Conservation (phyloP, 345 rosid species). For the Mercurialis annua region DNA sequence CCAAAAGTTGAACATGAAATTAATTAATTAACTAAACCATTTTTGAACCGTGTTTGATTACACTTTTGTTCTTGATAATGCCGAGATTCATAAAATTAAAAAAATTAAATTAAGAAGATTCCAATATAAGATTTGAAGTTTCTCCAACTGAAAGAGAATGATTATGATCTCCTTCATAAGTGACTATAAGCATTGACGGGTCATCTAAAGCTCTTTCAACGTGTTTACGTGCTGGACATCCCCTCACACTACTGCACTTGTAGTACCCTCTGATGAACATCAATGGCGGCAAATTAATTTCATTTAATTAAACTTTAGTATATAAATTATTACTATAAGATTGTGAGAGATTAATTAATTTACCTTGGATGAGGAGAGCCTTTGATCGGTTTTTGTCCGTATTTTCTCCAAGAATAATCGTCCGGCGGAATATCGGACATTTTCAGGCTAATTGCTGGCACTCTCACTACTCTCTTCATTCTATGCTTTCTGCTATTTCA, state of each 20-base stretch:
- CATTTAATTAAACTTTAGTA: not conserved
- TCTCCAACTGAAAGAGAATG: slow-evolving; percentile 54
- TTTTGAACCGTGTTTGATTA: not conserved
- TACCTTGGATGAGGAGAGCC: slow-evolving; percentile 35
- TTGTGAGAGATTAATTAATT: no score
- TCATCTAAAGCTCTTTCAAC: slow-evolving; percentile 31
- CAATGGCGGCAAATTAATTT: not conserved
- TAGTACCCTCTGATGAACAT: slow-evolving; percentile 23
- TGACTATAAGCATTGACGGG: slow-evolving; percentile 25
- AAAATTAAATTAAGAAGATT: slow-evolving; percentile 53
- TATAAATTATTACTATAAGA: not conserved
- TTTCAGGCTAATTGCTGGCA: slow-evolving; percentile 33
- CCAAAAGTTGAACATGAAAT: slow-evolving; percentile 18
- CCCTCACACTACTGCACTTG: slow-evolving; percentile 33
- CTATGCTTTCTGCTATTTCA: slow-evolving; percentile 25
- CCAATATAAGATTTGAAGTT: slow-evolving; percentile 63
- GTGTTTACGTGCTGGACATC: slow-evolving; percentile 31
- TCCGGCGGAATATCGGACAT: slow-evolving; percentile 33
- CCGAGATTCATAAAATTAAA: no score
- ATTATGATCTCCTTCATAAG: slow-evolving; percentile 29
- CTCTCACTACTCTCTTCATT: slow-evolving; percentile 26
- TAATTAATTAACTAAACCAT: no score
- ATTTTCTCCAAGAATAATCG: slow-evolving; percentile 34
- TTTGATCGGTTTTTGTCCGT: slow-evolving; percentile 32
- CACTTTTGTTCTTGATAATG: not conserved